Percentiles rank a stretch among this genome's conserved stretches.
phyloP scores from a whole-genome alignment of 108 stramenopile species.

The Cylindrotheca fusiformis region DNA sequence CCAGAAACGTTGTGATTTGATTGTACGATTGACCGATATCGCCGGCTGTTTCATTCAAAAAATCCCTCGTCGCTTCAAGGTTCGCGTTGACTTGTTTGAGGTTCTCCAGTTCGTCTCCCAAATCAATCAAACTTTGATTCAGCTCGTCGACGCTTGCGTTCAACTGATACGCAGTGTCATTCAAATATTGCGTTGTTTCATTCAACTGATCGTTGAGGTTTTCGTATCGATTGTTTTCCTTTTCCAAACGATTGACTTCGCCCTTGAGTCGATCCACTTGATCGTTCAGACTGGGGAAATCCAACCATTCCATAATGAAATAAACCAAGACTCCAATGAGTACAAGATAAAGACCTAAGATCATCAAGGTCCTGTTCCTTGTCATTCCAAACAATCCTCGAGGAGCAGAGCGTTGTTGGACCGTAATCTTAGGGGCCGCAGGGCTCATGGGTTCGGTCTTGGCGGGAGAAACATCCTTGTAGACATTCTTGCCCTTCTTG shows the following conservation, averaged over 20 bases:
- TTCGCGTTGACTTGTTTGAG: conserved; percentile 14
- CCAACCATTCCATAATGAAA: conserved; percentile 16
- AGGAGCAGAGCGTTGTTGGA: not conserved
- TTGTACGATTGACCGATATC: conserved; percentile 14
- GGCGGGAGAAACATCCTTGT: not conserved
- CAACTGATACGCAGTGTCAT: conserved; percentile 17
- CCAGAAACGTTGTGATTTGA: conserved; percentile 19
- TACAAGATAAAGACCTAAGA: not conserved
- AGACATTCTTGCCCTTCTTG: not conserved
- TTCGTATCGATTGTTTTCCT: conserved; percentile 27
- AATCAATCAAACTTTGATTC: not conserved
- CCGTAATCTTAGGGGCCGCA: not conserved
- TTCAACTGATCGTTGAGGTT: conserved; percentile 24
- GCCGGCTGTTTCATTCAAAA: conserved; percentile 37
- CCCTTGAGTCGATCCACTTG: conserved; percentile 31
- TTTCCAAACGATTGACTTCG: conserved; percentile 26
- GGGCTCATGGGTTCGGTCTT: not conserved
- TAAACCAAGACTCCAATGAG: not conserved
- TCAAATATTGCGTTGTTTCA: conserved; percentile 12
- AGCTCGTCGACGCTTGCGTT: conserved; percentile 17
- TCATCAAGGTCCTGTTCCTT: not conserved
- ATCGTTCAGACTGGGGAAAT: conserved; percentile 34
- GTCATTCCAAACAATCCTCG: not conserved
- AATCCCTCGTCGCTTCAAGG: conserved; percentile 12
- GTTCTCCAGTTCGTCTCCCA: conserved; percentile 11